phyloP scores from a whole-genome alignment of 2,329 filamentous ascomycete species.

The Xylaria sp. region DNA sequence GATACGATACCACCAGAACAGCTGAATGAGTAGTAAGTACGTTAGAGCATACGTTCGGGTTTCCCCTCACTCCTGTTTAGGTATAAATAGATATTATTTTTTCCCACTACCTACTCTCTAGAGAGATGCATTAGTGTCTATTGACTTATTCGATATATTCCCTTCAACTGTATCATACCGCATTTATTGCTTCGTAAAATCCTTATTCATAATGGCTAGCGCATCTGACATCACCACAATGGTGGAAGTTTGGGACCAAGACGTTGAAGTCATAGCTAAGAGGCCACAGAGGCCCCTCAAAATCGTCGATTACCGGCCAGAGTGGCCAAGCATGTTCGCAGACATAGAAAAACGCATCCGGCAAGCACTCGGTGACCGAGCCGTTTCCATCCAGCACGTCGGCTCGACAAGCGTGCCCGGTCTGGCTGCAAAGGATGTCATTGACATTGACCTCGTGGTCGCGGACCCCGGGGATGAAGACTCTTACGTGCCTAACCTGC shows the following conservation, averaged over 20 bases:
- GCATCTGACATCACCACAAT: constrained; percentile 14
- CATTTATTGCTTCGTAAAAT: background rate
- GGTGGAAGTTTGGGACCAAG: constrained; percentile 12
- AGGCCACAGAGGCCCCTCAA: constrained; percentile 28
- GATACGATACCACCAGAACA: constrained; percentile 2
- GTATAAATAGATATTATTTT: background rate
- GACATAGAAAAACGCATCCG: constrained; percentile 32
- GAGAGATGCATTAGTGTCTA: background rate
- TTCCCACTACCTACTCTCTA: too few species aligned
- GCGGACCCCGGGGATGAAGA: constrained; percentile 30
- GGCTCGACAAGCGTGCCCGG: constrained; percentile 38
- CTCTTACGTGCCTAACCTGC: constrained; percentile 32
- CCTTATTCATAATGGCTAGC: constrained; percentile 9
- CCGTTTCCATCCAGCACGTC: constrained; percentile 29
- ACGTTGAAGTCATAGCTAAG: constrained; percentile 19
- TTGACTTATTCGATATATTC: background rate
- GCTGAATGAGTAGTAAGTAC: background rate
- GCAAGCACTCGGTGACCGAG: constrained; percentile 25
- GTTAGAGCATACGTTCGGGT: background rate
- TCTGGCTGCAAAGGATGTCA: constrained; percentile 34
- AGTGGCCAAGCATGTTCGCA: constrained; percentile 34
- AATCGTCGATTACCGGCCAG: constrained; percentile 34
- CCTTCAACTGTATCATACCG: background rate
- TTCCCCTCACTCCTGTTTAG: background rate
- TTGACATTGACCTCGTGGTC: constrained; percentile 36